phyloP scores from a whole-genome alignment of 805 yeast species.

The Schwanniomyces pseudopolymorphus region DNA sequence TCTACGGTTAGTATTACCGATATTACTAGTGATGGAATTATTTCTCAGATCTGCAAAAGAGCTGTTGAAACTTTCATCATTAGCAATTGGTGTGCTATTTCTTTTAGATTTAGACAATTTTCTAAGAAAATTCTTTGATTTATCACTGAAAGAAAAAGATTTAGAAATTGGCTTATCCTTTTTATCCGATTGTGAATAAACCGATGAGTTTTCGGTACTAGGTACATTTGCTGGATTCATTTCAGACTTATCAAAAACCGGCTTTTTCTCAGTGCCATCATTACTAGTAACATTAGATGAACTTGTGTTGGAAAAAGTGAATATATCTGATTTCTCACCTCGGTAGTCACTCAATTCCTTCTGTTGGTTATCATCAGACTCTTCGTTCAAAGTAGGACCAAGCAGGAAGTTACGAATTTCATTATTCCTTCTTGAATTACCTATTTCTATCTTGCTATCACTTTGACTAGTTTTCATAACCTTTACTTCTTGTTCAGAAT shows the following conservation, averaged over 20 bases:
- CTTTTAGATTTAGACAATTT: constrained; percentile 32
- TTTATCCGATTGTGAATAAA: constrained; percentile 5
- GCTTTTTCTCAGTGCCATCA: background rate
- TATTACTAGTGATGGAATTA: constrained; percentile 2
- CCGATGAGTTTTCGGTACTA: background rate
- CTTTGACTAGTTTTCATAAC: background rate
- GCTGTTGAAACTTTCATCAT: constrained; percentile 9
- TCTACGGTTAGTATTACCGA: background rate
- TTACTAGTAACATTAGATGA: background rate
- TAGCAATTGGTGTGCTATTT: constrained; percentile 11
- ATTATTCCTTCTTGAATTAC: background rate
- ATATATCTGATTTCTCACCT: background rate
- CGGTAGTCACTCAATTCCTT: background rate
- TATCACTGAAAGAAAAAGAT: constrained; percentile 24
- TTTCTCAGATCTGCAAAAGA: constrained; percentile 9
- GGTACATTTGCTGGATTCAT: background rate
- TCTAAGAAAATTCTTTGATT: constrained; percentile 32
- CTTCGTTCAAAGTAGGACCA: background rate
- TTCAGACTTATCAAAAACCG: background rate
- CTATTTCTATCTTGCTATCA: background rate
- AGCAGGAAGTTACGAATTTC: background rate
- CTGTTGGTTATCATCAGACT: background rate
- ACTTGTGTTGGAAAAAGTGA: background rate
- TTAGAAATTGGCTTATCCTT: constrained; percentile 20
- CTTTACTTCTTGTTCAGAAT: background rate